A percentile compares a stretch with the other conserved stretches of the same genome.
These are phyloP conservation scores for Acrocalymma vagum DNA, from an alignment of 2,329 filamentous ascomycete genomes.

Conservation along the genomic window DNA sequence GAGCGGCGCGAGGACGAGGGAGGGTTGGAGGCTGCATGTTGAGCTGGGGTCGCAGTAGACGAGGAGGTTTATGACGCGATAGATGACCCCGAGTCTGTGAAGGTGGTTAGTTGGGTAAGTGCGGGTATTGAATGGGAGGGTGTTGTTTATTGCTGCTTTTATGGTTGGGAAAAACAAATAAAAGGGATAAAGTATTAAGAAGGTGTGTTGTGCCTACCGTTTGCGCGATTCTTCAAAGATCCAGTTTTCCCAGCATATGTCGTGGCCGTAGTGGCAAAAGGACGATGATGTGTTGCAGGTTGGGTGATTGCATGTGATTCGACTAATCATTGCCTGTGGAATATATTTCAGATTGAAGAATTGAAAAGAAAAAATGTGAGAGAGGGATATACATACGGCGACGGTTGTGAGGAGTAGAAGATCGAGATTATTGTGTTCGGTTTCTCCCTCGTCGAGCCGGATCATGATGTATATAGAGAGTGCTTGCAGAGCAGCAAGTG, in stretches of 20 bases:
- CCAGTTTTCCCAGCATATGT: slow-evolving; percentile 51
- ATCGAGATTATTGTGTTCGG: slow-evolving; percentile 54
- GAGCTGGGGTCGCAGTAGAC: slow-evolving; percentile 53
- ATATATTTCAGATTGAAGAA: background rate
- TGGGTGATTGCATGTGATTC: slow-evolving; percentile 14
- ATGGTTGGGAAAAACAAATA: background rate
- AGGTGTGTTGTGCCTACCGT: slow-evolving; percentile 35
- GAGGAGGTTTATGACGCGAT: slow-evolving; percentile 52
- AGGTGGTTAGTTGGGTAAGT: background rate
- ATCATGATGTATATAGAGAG: slow-evolving; percentile 55
- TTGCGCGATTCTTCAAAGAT: slow-evolving; percentile 52
- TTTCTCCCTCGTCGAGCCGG: slow-evolving; percentile 55
- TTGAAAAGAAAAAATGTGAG: background rate
- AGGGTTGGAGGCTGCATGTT: slow-evolving; percentile 44
- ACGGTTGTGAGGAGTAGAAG: slow-evolving; percentile 45
- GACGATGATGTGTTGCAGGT: slow-evolving; percentile 1
- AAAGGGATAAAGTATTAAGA: background rate
- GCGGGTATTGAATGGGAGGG: too few species aligned
- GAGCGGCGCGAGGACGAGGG: slow-evolving; percentile 53
- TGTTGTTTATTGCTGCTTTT: too few species aligned
- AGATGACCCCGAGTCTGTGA: slow-evolving; percentile 51
- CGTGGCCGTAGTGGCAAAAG: slow-evolving; percentile 18
- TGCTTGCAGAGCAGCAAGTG: slow-evolving; percentile 55
- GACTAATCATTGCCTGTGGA: slow-evolving; percentile 6
- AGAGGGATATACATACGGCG: slow-evolving; percentile 32